Evolutionary conservation across 768 basidiomycete species (phyloP).

Genomic region (Mycena kentingensis): DNA sequence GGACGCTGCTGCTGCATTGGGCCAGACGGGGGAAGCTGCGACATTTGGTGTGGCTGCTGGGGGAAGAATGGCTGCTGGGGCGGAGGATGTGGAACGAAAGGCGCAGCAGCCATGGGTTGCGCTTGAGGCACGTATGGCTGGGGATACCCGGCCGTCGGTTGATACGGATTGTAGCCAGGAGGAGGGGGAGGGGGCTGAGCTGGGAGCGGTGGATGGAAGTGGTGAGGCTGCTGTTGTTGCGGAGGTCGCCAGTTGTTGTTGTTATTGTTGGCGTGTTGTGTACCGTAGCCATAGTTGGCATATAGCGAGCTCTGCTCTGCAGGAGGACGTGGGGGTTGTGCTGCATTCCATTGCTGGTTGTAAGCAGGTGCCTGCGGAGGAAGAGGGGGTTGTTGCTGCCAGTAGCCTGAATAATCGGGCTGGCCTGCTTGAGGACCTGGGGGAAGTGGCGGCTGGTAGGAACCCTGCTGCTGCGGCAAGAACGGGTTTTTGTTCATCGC

Average conservation of each 20-base stretch:
- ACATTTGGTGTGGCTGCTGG: slow-evolving; percentile 41
- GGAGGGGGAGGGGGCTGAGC: slow-evolving; percentile 56
- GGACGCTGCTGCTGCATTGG: slow-evolving; percentile 50
- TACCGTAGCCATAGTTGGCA: slow-evolving; percentile 90
- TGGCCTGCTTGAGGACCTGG: slow-evolving; percentile 73
- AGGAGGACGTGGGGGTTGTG: slow-evolving; percentile 66
- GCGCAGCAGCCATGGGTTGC: slow-evolving; percentile 53
- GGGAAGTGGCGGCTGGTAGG: slow-evolving; percentile 77
- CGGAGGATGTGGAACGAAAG: slow-evolving; percentile 49
- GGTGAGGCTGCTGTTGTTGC: slow-evolving; percentile 60
- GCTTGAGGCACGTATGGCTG: slow-evolving; percentile 70
- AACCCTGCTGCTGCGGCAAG: slow-evolving; percentile 64
- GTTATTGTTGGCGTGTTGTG: no score
- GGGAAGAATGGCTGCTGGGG: slow-evolving; percentile 46
- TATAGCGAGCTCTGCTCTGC: slow-evolving; percentile 84
- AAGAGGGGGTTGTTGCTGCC: no score
- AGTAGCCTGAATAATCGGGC: slow-evolving; percentile 79
- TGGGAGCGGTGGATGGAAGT: slow-evolving; percentile 54
- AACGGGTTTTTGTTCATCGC: slow-evolving; percentile 87
- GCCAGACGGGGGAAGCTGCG: slow-evolving; percentile 44
- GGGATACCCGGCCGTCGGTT: slow-evolving; percentile 64
- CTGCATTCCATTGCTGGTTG: slow-evolving; percentile 65
- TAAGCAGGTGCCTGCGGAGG: slow-evolving; percentile 55
- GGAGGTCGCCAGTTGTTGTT: slow-evolving; percentile 60
- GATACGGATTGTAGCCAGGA: slow-evolving; percentile 75